phyloP scores from a whole-genome alignment of 805 yeast genomes.

The Monosporozyma siamensis region DNA sequence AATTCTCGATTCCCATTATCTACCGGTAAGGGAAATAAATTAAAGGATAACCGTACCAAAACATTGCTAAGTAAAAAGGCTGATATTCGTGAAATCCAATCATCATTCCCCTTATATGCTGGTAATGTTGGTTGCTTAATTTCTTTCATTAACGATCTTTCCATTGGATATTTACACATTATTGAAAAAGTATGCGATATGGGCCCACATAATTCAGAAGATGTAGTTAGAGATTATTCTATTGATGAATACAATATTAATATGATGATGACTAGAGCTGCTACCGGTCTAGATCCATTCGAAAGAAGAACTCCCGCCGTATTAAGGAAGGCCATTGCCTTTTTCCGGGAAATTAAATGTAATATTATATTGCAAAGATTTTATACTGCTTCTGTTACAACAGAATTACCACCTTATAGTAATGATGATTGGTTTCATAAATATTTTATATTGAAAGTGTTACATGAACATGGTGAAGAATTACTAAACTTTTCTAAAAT shows the following conservation, averaged over 20 bases:
- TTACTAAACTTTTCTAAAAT: not conserved
- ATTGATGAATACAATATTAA: not conserved
- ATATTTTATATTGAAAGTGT: not conserved
- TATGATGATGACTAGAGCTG: not conserved
- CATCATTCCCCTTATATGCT: not conserved
- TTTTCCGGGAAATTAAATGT: not conserved
- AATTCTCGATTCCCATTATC: too few species aligned
- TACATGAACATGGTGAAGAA: not conserved
- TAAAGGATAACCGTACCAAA: not conserved
- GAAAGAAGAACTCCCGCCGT: not conserved
- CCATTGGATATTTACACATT: not conserved
- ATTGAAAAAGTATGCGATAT: not conserved
- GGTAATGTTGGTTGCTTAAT: not conserved
- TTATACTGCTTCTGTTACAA: not conserved
- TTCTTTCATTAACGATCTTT: not conserved
- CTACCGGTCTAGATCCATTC: not conserved
- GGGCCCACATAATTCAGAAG: not conserved
- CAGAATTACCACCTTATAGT: not conserved
- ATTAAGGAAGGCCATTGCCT: not conserved
- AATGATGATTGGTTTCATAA: slow-evolving; percentile 1
- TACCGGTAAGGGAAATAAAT: not conserved
- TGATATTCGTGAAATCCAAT: too few species aligned
- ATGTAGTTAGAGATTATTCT: not conserved
- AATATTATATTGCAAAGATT: not conserved
- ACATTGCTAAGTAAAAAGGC: too few species aligned